These are phyloP conservation scores for Ascoidea rubescens DNA, from an alignment of 805 yeast genomes.

Conservation along the genomic window DNA sequence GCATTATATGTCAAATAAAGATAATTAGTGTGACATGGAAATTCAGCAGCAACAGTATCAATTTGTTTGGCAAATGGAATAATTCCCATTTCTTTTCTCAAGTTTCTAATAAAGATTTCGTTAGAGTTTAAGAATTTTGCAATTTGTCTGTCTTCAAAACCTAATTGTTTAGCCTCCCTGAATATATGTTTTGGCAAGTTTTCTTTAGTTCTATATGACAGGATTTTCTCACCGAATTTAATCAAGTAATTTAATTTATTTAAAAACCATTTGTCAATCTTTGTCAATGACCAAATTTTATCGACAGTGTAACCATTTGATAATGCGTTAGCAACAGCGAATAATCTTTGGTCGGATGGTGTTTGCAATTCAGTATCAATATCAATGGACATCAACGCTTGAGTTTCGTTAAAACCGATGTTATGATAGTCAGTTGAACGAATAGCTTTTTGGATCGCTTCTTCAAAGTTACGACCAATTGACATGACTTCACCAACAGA, in stretches of 20 bases:
- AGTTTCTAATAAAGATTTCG: conserved; percentile 83
- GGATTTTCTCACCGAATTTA: conserved; percentile 49
- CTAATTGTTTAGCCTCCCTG: conserved; percentile 87
- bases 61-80: conserved; percentile 91
- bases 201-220: conserved; percentile 38
- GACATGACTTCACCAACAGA: conserved; percentile 99
- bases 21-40: conserved; percentile 93
- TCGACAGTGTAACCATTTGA: conserved; percentile 82
- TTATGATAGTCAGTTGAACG: conserved; percentile 93
- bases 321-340: conserved; percentile 93
- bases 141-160: conserved; percentile 93
- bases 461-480: conserved; percentile 94
- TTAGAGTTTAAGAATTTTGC: conserved; percentile 80
- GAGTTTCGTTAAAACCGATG: conserved; percentile 81
- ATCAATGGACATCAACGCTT: conserved; percentile 79
- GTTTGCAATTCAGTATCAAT: conserved; percentile 88
- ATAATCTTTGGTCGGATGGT: conserved; percentile 94
- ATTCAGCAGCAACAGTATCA: conserved; percentile 98
- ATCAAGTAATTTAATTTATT: conserved; percentile 70
- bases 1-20: conserved; percentile 92
- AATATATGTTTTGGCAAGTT: conserved; percentile 48
- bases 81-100: conserved; percentile 77
- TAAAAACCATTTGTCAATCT: conserved; percentile 93
- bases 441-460: conserved; percentile 94
- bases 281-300: conserved; percentile 79